phyloP scores from a whole-genome alignment of 441 rosid species.

The Adansonia gregorii region DNA sequence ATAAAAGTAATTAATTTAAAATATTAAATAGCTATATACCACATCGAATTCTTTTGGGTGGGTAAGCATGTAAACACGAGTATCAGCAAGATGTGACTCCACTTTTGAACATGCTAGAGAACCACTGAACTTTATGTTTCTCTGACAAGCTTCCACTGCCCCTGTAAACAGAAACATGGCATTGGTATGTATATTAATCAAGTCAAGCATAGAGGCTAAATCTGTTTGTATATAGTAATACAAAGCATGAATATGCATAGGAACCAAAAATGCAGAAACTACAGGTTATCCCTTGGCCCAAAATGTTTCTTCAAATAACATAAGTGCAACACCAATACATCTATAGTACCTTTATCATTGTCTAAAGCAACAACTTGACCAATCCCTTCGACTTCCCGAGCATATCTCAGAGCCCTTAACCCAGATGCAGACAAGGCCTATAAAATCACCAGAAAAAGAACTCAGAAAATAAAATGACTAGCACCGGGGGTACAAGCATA shows the following conservation, averaged over 20 bases:
- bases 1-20: not conserved
- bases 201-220: not conserved
- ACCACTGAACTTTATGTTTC: conserved; percentile 93
- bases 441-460: conserved; percentile 25
- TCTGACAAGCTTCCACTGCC: conserved; percentile 87
- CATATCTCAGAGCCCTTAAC: conserved; percentile 88
- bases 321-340: not conserved
- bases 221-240: not conserved
- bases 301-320: not conserved
- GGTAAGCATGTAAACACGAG: conserved; percentile 92
- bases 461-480: conserved; percentile 14
- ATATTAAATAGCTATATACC: conserved; percentile 42
- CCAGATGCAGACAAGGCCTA: conserved; percentile 98
- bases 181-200: not conserved
- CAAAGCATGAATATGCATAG: conserved; percentile 4
- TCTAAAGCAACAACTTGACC: conserved; percentile 95
- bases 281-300: not conserved
- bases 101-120: conserved; percentile 80
- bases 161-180: conserved; percentile 38
- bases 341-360: conserved; percentile 75
- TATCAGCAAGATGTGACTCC: conserved; percentile 91
- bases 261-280: conserved; percentile 19
- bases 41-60: conserved; percentile 93
- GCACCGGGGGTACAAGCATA: not conserved
- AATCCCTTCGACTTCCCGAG: conserved; percentile 86